Conservation (phyloP, 2,329 filamentous ascomycete genomes). For the Arachnopeziza araneosa region DNA sequence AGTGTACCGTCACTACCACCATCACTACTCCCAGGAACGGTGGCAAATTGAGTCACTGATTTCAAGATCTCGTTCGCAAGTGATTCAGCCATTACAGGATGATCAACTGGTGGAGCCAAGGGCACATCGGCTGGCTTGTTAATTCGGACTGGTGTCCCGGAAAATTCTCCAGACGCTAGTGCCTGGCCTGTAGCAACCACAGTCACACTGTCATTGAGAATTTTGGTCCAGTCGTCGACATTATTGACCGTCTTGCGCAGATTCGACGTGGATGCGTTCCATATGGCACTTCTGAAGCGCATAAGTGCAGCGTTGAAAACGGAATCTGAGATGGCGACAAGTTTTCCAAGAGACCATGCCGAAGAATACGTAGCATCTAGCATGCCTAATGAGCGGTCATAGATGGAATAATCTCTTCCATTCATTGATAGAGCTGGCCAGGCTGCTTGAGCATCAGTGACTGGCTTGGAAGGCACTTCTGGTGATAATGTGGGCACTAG, state of each 20-base stretch:
- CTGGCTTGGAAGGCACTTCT: neutral
- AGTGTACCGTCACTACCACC: neutral
- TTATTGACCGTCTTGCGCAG: neutral
- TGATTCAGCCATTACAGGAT: constrained; percentile 1
- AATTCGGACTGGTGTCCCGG: neutral
- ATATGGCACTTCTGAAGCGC: constrained; percentile 14
- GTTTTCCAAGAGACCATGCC: constrained; percentile 40
- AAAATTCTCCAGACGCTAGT: neutral
- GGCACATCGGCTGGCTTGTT: neutral
- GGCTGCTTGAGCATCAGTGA: neutral
- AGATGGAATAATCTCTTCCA: constrained; percentile 34
- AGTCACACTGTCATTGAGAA: neutral
- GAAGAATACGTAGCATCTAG: constrained; percentile 40
- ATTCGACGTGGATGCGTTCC: constrained; percentile 1
- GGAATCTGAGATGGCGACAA: constrained; percentile 34
- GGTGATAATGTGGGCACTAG: constrained; percentile 30
- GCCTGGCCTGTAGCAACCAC: neutral
- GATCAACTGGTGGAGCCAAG: constrained; percentile 2
- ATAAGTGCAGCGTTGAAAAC: constrained; percentile 30
- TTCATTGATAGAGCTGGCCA: constrained; percentile 28
- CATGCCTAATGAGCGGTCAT: constrained; percentile 35
- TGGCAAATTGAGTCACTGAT: constrained; percentile 1
- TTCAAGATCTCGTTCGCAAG: neutral
- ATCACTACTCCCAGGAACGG: neutral
- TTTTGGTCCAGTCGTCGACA: neutral